phyloP scores from a whole-genome alignment of 2,329 filamentous ascomycete species.

The Grosmannia huntii region DNA sequence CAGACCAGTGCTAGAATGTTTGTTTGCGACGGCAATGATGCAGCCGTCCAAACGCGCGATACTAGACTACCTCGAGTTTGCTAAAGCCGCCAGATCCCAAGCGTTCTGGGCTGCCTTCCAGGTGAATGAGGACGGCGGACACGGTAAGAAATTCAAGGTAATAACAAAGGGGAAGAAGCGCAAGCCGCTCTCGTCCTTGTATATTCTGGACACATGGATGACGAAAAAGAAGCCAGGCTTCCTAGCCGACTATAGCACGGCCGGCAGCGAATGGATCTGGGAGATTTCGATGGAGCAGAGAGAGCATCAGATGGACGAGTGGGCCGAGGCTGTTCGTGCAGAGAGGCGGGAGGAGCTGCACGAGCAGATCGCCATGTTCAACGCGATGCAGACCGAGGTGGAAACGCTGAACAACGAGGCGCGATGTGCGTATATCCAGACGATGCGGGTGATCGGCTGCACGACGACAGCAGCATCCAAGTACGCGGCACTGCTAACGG shows the following conservation, averaged over 20 bases:
- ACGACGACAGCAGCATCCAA: constrained; percentile 61
- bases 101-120: constrained; percentile 8
- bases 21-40: neutral
- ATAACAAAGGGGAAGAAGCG: neutral
- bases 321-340: neutral
- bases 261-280: neutral
- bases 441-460: constrained; percentile 51
- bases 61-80: constrained; percentile 25
- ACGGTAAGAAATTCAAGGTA: neutral
- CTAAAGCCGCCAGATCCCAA: neutral
- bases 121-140: neutral
- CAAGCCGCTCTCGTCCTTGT: neutral
- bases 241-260: neutral
- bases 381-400: neutral
- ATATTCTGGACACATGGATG: neutral
- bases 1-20: constrained; percentile 9
- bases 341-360: neutral
- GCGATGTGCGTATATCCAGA: constrained; percentile 1
- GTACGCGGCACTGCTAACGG: constrained; percentile 39
- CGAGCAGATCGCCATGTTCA: neutral
- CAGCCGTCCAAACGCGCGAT: constrained; percentile 14
- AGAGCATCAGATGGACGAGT: neutral
- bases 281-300: neutral
- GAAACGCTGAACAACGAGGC: constrained; percentile 24
- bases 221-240: neutral